A percentile compares a stretch with the other conserved stretches of the same genome.
Conservation (phyloP, 2,329 filamentous ascomycete species). For the Penicillium frequentans region DNA sequence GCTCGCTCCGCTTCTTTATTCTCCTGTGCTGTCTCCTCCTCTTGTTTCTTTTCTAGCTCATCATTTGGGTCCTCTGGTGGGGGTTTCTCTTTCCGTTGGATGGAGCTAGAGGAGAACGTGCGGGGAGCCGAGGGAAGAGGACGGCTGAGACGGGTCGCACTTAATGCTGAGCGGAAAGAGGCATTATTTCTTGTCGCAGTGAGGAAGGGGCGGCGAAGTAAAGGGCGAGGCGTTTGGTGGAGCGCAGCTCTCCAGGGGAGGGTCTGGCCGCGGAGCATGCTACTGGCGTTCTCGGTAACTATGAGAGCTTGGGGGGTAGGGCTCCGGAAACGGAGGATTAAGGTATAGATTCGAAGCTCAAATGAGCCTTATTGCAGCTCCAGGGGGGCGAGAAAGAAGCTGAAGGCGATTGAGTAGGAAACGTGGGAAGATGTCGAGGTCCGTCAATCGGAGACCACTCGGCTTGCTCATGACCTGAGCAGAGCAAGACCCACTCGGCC, state of each 20-base stretch:
- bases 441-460: constrained; percentile 17
- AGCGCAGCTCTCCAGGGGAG: constrained; percentile 65
- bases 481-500: background rate
- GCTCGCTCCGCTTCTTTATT: constrained; percentile 46
- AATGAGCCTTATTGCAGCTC: constrained; percentile 8
- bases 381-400: background rate
- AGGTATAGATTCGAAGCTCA: constrained; percentile 6
- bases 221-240: constrained; percentile 48
- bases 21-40: constrained; percentile 31
- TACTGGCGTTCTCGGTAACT: constrained; percentile 28
- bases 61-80: constrained; percentile 43
- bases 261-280: constrained; percentile 65
- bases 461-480: constrained; percentile 6
- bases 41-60: constrained; percentile 28
- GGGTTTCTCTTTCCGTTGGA: constrained; percentile 58
- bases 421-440: constrained; percentile 10
- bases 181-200: constrained; percentile 34
- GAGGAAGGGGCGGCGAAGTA: constrained; percentile 34
- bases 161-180: constrained; percentile 27
- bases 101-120: constrained; percentile 47
- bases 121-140: constrained; percentile 33
- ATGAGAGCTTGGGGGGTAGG: background rate
- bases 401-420: background rate
- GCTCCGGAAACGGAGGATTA: constrained; percentile 3
- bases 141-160: constrained; percentile 23